Evolutionary conservation across 2,329 filamentous ascomycete species (phyloP).

Genomic region (Elsinoe perseae): DNA sequence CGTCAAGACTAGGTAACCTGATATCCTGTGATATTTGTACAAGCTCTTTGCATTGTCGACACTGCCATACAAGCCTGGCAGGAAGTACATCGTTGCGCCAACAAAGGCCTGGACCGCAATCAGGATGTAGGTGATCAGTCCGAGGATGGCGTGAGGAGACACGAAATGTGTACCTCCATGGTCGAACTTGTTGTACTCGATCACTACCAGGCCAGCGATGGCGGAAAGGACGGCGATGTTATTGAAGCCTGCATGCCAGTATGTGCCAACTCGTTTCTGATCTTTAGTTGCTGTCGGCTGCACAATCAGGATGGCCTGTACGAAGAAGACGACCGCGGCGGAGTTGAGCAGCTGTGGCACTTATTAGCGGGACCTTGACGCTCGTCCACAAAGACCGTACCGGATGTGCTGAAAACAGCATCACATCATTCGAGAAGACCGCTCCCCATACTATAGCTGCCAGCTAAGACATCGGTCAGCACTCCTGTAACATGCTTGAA

Average conservation of each 20-base stretch:
- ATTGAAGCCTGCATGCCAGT: conserved; percentile 64
- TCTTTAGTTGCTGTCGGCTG: conserved; percentile 74
- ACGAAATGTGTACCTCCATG: conserved; percentile 65
- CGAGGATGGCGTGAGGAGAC: conserved; percentile 73
- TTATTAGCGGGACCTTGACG: neutral
- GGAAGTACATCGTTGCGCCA: conserved; percentile 75
- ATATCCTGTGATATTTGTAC: conserved; percentile 81
- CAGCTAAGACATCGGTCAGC: conserved; percentile 42
- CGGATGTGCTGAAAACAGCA: conserved; percentile 83
- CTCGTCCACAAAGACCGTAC: conserved; percentile 43
- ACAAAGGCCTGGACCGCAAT: conserved; percentile 67
- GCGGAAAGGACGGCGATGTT: conserved; percentile 55
- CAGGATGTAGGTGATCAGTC: conserved; percentile 64
- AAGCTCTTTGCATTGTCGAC: conserved; percentile 70
- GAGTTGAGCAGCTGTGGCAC: conserved; percentile 44
- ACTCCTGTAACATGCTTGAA: neutral
- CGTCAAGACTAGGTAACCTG: conserved; percentile 65
- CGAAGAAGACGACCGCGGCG: conserved; percentile 63
- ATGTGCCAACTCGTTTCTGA: conserved; percentile 61
- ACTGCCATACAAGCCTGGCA: conserved; percentile 67
- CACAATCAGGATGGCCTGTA: conserved; percentile 73
- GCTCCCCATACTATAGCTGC: conserved; percentile 68
- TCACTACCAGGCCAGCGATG: conserved; percentile 58
- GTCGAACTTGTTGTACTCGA: conserved; percentile 76
- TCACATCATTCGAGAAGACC: conserved; percentile 62